Conservation (phyloP, 176 grass and related monocot genomes). For the Oryza nivara region DNA sequence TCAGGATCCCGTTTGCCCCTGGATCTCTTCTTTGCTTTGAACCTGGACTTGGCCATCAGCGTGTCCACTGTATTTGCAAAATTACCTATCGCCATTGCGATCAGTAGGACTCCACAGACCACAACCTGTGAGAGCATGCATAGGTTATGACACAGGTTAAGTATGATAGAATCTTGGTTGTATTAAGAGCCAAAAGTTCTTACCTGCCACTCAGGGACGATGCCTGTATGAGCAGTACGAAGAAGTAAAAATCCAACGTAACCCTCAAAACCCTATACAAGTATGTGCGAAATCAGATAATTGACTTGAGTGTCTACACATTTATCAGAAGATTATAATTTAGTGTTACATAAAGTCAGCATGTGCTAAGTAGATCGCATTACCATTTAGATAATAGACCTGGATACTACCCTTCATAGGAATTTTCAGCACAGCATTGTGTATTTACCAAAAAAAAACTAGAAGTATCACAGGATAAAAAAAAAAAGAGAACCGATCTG, state of each 20-base stretch:
- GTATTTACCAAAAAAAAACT: background rate
- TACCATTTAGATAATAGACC: constrained; percentile 9
- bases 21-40: constrained; percentile 88
- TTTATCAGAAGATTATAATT: constrained; percentile 23
- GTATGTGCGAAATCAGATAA: background rate
- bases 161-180: background rate
- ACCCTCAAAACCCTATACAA: constrained; percentile 83
- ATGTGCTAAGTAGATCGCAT: constrained; percentile 9
- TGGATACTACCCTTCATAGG: background rate
- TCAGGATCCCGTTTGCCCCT: constrained; percentile 67
- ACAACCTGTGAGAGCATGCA: constrained; percentile 59
- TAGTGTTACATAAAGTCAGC: background rate
- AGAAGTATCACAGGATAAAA: background rate
- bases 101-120: constrained; percentile 78
- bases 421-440: background rate
- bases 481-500: background rate
- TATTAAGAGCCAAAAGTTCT: constrained; percentile 33
- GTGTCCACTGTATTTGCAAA: constrained; percentile 90
- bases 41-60: constrained; percentile 71
- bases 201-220: constrained; percentile 89
- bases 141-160: constrained; percentile 23
- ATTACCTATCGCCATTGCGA: constrained; percentile 93
- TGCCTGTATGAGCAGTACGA: constrained; percentile 63
- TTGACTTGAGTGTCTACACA: background rate
- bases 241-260: constrained; percentile 89